These are phyloP conservation scores for Lodderomyces elongisporus DNA, from an alignment of 1,139 yeast genomes.

Conservation along the genomic window DNA sequence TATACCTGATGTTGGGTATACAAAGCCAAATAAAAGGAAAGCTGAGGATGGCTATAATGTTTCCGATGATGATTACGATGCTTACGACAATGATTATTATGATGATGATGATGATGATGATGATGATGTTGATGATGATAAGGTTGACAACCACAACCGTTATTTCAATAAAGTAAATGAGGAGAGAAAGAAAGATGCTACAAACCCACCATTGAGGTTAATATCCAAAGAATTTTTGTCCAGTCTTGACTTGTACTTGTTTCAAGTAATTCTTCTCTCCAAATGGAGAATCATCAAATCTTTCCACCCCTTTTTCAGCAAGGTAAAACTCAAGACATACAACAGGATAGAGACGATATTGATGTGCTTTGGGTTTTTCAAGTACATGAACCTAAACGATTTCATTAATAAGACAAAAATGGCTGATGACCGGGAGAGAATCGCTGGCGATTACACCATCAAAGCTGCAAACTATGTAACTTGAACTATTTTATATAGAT, in stretches of 20 bases:
- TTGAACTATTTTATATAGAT: too few relatives aligned
- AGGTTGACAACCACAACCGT: too few relatives aligned
- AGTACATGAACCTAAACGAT: constrained; percentile 37
- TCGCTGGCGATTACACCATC: constrained; percentile 18
- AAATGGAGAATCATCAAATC: constrained; percentile 43
- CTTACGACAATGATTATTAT: neutral
- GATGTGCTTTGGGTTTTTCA: constrained; percentile 37
- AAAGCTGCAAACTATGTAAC: constrained; percentile 14
- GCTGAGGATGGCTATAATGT: too few relatives aligned
- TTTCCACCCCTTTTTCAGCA: constrained; percentile 31
- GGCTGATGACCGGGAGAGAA: constrained; percentile 11
- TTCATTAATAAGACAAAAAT: constrained; percentile 16
- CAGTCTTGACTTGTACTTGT: constrained; percentile 29
- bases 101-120: neutral
- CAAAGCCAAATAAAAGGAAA: neutral
- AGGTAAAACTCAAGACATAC: constrained; percentile 27
- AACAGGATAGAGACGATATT: constrained; percentile 29
- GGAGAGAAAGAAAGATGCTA: constrained; percentile 12
- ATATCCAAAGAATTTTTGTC: constrained; percentile 27
- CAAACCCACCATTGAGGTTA: constrained; percentile 19
- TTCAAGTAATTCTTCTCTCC: constrained; percentile 32
- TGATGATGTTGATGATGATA: neutral
- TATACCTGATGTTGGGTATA: constrained; percentile 23
- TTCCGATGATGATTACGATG: neutral
- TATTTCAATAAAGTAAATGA: too few relatives aligned